phyloP scores from a whole-genome alignment of 176 grass and related monocot genomes.

The Bothriochloa decipiens region DNA sequence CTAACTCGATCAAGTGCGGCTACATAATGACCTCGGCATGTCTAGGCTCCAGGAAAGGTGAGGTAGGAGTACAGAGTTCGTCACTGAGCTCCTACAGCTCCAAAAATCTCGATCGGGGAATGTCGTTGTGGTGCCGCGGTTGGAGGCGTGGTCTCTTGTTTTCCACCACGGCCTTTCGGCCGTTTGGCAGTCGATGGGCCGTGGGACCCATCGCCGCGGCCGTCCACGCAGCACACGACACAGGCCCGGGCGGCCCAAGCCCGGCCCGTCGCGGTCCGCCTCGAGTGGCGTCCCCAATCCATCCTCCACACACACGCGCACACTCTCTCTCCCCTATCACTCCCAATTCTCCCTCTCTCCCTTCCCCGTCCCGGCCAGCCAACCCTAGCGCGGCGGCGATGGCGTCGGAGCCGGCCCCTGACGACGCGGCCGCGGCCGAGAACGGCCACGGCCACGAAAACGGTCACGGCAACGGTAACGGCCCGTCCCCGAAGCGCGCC shows the following conservation, averaged over 20 bases:
- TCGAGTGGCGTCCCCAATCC: neutral
- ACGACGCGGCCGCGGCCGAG: slow-evolving; percentile 36
- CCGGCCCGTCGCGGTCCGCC: neutral
- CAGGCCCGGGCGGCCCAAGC: neutral
- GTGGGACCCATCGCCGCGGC: neutral
- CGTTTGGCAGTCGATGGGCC: neutral
- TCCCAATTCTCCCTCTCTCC: slow-evolving; percentile 19
- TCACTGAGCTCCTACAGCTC: neutral
- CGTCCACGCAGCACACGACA: neutral
- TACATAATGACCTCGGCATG: neutral
- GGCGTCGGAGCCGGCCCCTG: slow-evolving; percentile 40
- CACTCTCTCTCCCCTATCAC: neutral
- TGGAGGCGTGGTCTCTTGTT: no score
- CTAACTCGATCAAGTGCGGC: neutral
- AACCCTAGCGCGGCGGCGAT: slow-evolving; percentile 55
- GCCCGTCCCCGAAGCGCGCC: slow-evolving; percentile 47
- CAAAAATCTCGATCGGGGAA: neutral
- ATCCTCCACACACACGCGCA: neutral
- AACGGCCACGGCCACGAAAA: slow-evolving; percentile 41
- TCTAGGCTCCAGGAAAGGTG: neutral
- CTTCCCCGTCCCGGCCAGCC: slow-evolving; percentile 22
- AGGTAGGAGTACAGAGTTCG: neutral
- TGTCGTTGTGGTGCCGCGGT: neutral
- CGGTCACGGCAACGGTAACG: slow-evolving; percentile 48
- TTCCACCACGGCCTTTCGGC: neutral